A percentile compares a stretch with the other conserved stretches of the same genome.
phyloP scores from a whole-genome alignment of 352 stramenopile species.

The Globisporangium cystogenes region DNA sequence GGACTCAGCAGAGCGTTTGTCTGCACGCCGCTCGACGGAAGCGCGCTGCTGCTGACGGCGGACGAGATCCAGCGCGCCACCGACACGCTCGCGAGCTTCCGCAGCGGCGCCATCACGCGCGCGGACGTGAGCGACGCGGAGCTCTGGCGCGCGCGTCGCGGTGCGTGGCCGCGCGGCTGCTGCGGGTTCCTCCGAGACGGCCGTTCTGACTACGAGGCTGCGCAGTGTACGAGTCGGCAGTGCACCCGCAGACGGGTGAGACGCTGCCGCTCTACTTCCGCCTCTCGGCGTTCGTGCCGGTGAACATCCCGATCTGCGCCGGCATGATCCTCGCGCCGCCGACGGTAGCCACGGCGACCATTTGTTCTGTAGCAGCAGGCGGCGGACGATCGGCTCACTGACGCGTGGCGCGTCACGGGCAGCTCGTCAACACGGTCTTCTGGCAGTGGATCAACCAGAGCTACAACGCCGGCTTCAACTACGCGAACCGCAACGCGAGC shows the following conservation, averaged over 20 bases:
- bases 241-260: slow-evolving; percentile 83
- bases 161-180: slow-evolving; percentile 16
- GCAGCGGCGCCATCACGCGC: slow-evolving; percentile 35
- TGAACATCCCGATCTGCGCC: slow-evolving; percentile 85
- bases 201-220: no score
- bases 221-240: slow-evolving; percentile 72
- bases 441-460: slow-evolving; percentile 89
- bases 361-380: no score
- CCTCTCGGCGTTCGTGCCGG: slow-evolving; percentile 79
- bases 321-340: slow-evolving; percentile 79
- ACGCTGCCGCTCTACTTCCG: slow-evolving; percentile 59
- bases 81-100: slow-evolving; percentile 49
- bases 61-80: slow-evolving; percentile 57
- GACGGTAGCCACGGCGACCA: slow-evolving; percentile 40
- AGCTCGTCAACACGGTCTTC: slow-evolving; percentile 78
- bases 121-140: slow-evolving; percentile 51
- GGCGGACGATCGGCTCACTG: no score
- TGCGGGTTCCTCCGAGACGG: no score
- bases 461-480: slow-evolving; percentile 89
- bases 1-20: background rate
- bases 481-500: slow-evolving; percentile 83
- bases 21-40: slow-evolving; percentile 17
- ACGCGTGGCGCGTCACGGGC: no score
- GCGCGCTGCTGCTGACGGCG: slow-evolving; percentile 61
- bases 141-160: slow-evolving; percentile 71